phyloP scores from a whole-genome alignment of 768 basidiomycete species.

The Lactarius quietus region DNA sequence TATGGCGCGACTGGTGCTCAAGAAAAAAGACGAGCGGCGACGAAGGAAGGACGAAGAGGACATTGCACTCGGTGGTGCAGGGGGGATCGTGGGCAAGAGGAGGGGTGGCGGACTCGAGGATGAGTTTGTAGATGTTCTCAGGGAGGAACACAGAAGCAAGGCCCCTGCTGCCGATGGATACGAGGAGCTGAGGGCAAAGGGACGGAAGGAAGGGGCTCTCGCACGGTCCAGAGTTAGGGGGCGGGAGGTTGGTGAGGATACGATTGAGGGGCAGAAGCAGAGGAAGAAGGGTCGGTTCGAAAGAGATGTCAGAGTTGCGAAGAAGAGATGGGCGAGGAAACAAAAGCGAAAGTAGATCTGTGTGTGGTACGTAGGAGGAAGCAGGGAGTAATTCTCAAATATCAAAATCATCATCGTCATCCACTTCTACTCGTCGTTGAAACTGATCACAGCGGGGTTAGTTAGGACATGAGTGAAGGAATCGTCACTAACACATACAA shows the following conservation, averaged over 20 bases:
- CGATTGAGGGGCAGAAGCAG: slow-evolving; percentile 33
- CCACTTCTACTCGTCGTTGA: slow-evolving; percentile 30
- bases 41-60: slow-evolving; percentile 81
- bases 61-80: slow-evolving; percentile 76
- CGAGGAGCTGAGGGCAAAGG: slow-evolving; percentile 67
- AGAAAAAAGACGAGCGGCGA: slow-evolving; percentile 76
- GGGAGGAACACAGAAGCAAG: slow-evolving; percentile 45
- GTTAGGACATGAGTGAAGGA: neutral
- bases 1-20: slow-evolving; percentile 86
- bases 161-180: slow-evolving; percentile 65
- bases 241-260: slow-evolving; percentile 32
- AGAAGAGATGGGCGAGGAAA: slow-evolving; percentile 29
- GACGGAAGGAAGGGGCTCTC: slow-evolving; percentile 59
- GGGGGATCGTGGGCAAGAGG: slow-evolving; percentile 42
- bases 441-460: slow-evolving; percentile 11
- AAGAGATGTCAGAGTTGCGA: slow-evolving; percentile 39
- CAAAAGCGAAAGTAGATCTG: slow-evolving; percentile 19
- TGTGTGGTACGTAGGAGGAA: neutral
- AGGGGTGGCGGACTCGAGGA: slow-evolving; percentile 74
- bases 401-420: slow-evolving; percentile 35
- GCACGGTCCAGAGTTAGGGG: slow-evolving; percentile 50
- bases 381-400: slow-evolving; percentile 22
- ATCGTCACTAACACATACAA: slow-evolving; percentile 32
- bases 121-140: slow-evolving; percentile 80
- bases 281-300: slow-evolving; percentile 44